phyloP scores from a whole-genome alignment of 2,329 filamentous ascomycete genomes.

The Penicillium psychrosexuale region DNA sequence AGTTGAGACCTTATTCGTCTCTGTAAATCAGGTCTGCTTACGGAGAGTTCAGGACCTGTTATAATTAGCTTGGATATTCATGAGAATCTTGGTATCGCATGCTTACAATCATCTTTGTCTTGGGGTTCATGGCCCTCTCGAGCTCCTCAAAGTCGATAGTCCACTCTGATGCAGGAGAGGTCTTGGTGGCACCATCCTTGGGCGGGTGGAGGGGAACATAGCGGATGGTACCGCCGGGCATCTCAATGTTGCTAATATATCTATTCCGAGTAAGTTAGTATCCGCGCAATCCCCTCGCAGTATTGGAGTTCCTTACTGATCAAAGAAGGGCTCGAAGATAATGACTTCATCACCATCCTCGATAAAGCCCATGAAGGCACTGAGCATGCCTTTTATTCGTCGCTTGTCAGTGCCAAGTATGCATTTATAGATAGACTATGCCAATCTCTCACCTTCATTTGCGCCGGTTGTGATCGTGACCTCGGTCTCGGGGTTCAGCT shows the following conservation, averaged over 20 bases:
- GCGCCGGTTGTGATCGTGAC: conserved; percentile 82
- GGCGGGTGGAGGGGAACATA: conserved; percentile 96
- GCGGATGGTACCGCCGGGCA: conserved; percentile 91
- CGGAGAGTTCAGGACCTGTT: conserved; percentile 51
- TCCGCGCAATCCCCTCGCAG: not conserved
- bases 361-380: conserved; percentile 96
- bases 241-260: conserved; percentile 97
- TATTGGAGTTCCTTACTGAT: conserved; percentile 61
- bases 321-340: conserved; percentile 97
- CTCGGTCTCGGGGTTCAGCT: conserved; percentile 83
- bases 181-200: conserved; percentile 70
- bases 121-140: conserved; percentile 73
- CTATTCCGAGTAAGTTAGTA: conserved; percentile 33
- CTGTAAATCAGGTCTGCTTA: conserved; percentile 27
- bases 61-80: conserved; percentile 9
- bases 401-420: not conserved
- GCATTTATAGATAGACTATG: not conserved
- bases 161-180: conserved; percentile 86
- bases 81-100: conserved; percentile 46
- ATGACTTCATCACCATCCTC: conserved; percentile 95
- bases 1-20: not conserved
- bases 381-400: conserved; percentile 68
- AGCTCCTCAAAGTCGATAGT: conserved; percentile 78
- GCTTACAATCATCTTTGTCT: conserved; percentile 90
- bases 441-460: conserved; percentile 44